A percentile compares a stretch with the other conserved stretches of the same genome.
Evolutionary conservation across 768 basidiomycete species (phyloP).

Genomic region (Lanmaoa rubissima): DNA sequence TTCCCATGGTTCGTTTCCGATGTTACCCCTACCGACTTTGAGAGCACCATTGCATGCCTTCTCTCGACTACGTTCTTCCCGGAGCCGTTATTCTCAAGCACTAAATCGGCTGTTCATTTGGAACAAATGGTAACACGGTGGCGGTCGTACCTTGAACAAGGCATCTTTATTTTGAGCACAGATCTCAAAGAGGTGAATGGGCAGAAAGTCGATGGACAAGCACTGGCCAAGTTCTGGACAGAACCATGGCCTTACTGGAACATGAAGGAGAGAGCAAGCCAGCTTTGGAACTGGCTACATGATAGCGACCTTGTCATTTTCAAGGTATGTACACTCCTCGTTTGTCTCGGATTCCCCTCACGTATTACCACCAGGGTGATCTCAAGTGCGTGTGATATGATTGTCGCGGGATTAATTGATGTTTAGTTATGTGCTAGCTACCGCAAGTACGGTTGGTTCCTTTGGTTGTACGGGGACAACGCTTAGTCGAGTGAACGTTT

Average conservation of each 20-base stretch:
- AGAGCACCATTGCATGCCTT: constrained; percentile 52
- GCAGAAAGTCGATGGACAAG: constrained; percentile 25
- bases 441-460: constrained; percentile 62
- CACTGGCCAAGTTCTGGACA: constrained; percentile 64
- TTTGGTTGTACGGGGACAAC: neutral
- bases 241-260: constrained; percentile 75
- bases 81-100: constrained; percentile 19
- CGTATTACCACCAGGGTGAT: constrained; percentile 60
- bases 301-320: constrained; percentile 74
- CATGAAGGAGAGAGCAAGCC: constrained; percentile 52
- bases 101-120: constrained; percentile 43
- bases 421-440: constrained; percentile 46
- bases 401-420: neutral
- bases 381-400: constrained; percentile 66
- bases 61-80: constrained; percentile 60
- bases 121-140: constrained; percentile 65
- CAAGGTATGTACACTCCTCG: constrained; percentile 50
- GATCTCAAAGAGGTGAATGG: constrained; percentile 28
- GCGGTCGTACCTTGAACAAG: constrained; percentile 65
- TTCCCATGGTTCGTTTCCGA: constrained; percentile 99
- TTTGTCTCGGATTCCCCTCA: neutral
- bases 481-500: constrained; percentile 1
- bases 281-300: constrained; percentile 50
- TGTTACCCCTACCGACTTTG: constrained; percentile 86
- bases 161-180: constrained; percentile 64